Evolutionary conservation across 176 grass and related monocot genomes (phyloP).

Genomic region (Carex littledalei): DNA sequence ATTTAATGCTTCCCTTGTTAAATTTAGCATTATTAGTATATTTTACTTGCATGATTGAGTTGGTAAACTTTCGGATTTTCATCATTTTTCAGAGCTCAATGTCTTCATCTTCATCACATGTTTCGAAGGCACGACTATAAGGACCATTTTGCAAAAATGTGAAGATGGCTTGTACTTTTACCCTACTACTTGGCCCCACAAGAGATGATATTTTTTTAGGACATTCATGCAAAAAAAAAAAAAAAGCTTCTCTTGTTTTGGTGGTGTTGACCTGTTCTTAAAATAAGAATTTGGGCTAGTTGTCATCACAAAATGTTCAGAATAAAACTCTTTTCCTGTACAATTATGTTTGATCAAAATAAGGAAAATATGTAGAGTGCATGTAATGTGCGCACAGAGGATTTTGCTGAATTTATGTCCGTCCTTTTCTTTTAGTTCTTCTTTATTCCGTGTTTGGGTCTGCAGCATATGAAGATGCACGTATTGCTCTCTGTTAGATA

Average conservation of each 20-base stretch:
- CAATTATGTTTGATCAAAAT: neutral
- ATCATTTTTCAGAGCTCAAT: conserved; percentile 17
- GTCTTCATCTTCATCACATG: conserved; percentile 8
- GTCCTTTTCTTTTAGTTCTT: neutral
- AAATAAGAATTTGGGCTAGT: neutral
- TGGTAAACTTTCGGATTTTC: neutral
- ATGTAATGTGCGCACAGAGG: neutral
- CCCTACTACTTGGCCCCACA: neutral
- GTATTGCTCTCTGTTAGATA: too few relatives aligned
- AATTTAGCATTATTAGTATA: neutral
- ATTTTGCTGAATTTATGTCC: neutral
- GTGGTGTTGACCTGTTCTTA: neutral
- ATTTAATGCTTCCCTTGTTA: neutral
- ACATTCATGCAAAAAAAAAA: neutral
- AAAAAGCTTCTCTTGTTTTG: conserved; percentile 2
- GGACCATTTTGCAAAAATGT: neutral
- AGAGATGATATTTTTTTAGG: neutral
- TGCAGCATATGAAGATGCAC: too few relatives aligned
- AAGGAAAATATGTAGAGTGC: neutral
- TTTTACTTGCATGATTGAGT: neutral
- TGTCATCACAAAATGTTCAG: neutral
- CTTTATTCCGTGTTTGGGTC: neutral
- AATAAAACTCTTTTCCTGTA: conserved; percentile 3
- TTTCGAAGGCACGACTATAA: conserved; percentile 21
- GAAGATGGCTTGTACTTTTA: neutral